Conservation (phyloP, 139 green algal genomes). For the Micractinium sp. region DNA sequence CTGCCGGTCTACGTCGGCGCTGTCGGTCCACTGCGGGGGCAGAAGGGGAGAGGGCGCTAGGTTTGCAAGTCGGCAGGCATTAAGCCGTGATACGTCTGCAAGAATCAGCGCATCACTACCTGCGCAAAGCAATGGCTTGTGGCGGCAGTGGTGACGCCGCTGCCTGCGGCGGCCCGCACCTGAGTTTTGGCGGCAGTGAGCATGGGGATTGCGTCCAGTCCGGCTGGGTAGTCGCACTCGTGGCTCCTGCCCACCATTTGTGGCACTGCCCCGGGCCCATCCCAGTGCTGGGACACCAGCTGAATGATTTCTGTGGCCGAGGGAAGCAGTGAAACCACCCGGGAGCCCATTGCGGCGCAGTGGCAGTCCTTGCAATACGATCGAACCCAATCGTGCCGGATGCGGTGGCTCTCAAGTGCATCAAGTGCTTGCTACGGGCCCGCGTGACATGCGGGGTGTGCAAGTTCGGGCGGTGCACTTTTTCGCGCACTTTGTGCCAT, state of each 20-base stretch:
- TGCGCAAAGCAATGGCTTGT: background rate
- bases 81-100: background rate
- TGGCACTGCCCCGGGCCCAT: too few species aligned
- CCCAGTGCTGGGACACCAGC: conserved; percentile 7
- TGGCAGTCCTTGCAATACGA: too few species aligned
- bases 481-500: too few species aligned
- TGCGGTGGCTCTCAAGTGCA: too few species aligned
- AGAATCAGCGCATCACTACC: background rate
- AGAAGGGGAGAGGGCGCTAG: background rate
- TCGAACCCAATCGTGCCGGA: too few species aligned
- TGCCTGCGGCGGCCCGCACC: background rate
- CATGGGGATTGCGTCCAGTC: conserved; percentile 40
- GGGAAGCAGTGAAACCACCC: conserved; percentile 76
- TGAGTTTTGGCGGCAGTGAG: conserved; percentile 67
- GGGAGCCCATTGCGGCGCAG: too few species aligned
- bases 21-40: conserved; percentile 1
- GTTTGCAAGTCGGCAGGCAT: background rate
- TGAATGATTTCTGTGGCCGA: conserved; percentile 75
- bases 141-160: too few species aligned
- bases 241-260: conserved; percentile 45
- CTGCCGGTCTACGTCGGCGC: conserved; percentile 42
- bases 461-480: too few species aligned
- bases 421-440: too few species aligned
- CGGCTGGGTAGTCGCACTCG: conserved; percentile 76
- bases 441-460: too few species aligned